Conservation (phyloP, 305 asterid species). For the Ruellia speciosa region DNA sequence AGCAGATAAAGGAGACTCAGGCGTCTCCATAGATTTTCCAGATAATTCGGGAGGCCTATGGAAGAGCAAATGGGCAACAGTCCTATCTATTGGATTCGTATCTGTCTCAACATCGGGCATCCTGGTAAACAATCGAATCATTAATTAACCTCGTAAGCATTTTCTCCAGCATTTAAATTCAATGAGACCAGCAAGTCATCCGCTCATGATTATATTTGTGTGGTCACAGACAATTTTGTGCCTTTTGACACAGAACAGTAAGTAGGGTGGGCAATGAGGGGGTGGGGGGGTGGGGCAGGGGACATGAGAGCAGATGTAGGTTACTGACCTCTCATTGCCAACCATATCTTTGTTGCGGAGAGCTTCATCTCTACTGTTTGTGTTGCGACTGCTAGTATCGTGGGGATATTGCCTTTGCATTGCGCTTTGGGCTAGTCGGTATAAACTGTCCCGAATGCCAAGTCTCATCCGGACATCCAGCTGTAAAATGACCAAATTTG, state of each 20-base stretch:
- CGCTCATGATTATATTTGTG: too few relatives aligned
- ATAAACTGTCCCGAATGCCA: constrained; percentile 80
- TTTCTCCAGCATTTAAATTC: neutral
- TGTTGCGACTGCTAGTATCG: constrained; percentile 41
- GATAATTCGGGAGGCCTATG: constrained; percentile 51
- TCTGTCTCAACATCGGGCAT: constrained; percentile 56
- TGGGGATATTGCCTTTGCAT: constrained; percentile 52
- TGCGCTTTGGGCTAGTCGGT: constrained; percentile 79
- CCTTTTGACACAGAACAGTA: neutral
- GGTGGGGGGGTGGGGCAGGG: neutral
- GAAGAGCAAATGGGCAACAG: constrained; percentile 85
- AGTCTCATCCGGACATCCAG: constrained; percentile 60
- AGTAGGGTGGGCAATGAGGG: neutral
- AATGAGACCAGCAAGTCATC: neutral
- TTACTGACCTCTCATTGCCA: constrained; percentile 54
- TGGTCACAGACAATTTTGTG: neutral
- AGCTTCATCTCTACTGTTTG: constrained; percentile 40
- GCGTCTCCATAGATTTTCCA: constrained; percentile 43
- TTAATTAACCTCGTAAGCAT: neutral
- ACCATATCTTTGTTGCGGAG: constrained; percentile 32
- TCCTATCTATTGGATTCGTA: constrained; percentile 85
- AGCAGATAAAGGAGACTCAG: constrained; percentile 44
- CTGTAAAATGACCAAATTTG: constrained; percentile 31
- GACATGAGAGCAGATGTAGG: neutral
- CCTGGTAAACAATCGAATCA: constrained; percentile 32